Evolutionary conservation across 2,329 filamentous ascomycete genomes (phyloP).

Genomic region (Botrytis elliptica): DNA sequence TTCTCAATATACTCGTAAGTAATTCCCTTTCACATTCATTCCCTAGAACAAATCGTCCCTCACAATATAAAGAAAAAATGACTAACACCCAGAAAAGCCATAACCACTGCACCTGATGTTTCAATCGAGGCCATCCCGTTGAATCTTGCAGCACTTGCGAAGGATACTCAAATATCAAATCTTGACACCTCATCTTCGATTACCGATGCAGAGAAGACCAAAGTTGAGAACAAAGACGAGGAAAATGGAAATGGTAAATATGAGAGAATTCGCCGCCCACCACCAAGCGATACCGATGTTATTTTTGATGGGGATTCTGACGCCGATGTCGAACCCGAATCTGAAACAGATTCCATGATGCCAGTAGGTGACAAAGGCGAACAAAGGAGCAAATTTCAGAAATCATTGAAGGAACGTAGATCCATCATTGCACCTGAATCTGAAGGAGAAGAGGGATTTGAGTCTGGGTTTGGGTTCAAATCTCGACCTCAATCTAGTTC

Average conservation of each 20-base stretch:
- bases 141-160: background rate
- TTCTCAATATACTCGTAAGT: background rate
- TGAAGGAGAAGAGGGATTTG: no score
- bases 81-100: background rate
- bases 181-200: background rate
- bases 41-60: background rate
- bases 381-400: background rate
- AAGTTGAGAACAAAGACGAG: background rate
- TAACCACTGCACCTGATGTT: background rate
- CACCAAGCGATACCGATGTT: background rate
- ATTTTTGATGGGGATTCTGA: background rate
- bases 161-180: background rate
- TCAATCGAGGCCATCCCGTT: accelerated
- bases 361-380: background rate
- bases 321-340: background rate
- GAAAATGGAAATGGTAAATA: background rate
- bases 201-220: background rate
- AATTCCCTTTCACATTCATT: background rate
- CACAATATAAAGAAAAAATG: background rate
- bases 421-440: background rate
- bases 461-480: background rate
- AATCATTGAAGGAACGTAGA: background rate
- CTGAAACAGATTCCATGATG: background rate
- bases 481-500: background rate
- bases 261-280: background rate